phyloP scores from a whole-genome alignment of 31 red algal genomes.

The Endocladia muricata region DNA sequence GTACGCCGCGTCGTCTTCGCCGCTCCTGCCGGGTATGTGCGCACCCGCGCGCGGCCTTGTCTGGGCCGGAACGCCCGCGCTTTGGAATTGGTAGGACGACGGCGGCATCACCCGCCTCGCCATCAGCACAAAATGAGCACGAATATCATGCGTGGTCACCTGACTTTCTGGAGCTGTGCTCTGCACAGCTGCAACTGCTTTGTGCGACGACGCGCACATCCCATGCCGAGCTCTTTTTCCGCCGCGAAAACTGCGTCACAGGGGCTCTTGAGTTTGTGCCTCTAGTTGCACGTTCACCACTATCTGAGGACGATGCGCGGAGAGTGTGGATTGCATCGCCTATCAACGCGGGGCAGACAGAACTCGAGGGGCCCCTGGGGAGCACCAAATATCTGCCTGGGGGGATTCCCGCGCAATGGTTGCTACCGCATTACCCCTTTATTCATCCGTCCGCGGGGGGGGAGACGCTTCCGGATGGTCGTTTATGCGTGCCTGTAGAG shows the following conservation, averaged over 20 bases:
- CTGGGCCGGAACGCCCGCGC: too few relatives aligned
- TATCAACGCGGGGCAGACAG: constrained; percentile 26
- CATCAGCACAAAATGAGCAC: neutral
- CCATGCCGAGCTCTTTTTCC: constrained; percentile 38
- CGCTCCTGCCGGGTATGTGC: too few relatives aligned
- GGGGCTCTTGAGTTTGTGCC: constrained; percentile 81
- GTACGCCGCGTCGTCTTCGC: too few relatives aligned
- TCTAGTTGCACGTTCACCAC: constrained; percentile 33
- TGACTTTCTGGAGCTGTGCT: constrained; percentile 46
- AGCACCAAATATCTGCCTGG: constrained; percentile 51
- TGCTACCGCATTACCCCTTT: constrained; percentile 88
- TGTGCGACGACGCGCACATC: constrained; percentile 21
- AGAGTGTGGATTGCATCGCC: constrained; percentile 60
- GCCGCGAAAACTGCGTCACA: constrained; percentile 43
- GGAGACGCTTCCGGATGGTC: constrained; percentile 61
- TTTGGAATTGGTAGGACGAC: too few relatives aligned
- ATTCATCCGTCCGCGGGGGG: constrained; percentile 20
- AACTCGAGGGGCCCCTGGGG: neutral
- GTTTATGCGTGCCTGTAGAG: constrained; percentile 67
- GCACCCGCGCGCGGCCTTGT: too few relatives aligned
- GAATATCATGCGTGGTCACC: constrained; percentile 34
- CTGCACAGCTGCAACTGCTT: constrained; percentile 46
- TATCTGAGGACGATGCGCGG: constrained; percentile 1
- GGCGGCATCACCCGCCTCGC: neutral
- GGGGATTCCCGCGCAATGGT: constrained; percentile 64